Percentiles rank a stretch among this genome's conserved stretches.
These are phyloP conservation scores for Entamoeba dispar DNA, from an alignment of 208 protist genomes.

Conservation along the genomic window DNA sequence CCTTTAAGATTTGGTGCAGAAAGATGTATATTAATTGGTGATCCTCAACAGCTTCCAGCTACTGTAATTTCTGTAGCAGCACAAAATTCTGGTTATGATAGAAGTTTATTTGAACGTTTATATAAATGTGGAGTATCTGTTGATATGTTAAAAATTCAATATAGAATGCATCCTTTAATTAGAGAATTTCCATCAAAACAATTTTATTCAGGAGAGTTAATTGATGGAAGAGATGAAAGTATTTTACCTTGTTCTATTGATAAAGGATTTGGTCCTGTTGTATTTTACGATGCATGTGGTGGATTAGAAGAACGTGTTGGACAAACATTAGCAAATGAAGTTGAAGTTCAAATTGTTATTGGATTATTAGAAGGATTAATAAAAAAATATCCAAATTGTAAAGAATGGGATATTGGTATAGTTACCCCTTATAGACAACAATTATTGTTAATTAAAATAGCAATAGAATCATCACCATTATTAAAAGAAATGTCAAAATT, in stretches of 20 bases:
- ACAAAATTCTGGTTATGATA: not conserved
- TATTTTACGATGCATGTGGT: not conserved
- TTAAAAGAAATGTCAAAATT: not conserved
- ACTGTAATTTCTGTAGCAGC: slow-evolving; percentile 41
- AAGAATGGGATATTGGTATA: not conserved
- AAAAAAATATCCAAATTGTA: not conserved
- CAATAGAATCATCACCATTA: not conserved
- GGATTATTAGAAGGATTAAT: not conserved
- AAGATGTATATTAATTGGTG: slow-evolving; percentile 52
- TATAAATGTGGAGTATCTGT: not conserved
- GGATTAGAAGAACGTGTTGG: not conserved
- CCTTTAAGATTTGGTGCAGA: slow-evolving; percentile 40
- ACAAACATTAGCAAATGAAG: not conserved
- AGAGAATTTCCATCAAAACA: not conserved
- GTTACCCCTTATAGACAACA: not conserved
- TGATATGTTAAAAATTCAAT: not conserved
- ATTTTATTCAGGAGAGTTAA: not conserved
- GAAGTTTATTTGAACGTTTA: not conserved
- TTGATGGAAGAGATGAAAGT: not conserved
- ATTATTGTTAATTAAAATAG: not conserved
- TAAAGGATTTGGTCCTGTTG: too few species aligned
- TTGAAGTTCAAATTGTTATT: not conserved
- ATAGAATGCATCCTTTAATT: not conserved
- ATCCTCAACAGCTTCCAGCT: slow-evolving; percentile 60
- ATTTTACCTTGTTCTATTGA: not conserved